phyloP scores from a whole-genome alignment of 2,329 filamentous ascomycete genomes.

The Colletotrichum viniferum region DNA sequence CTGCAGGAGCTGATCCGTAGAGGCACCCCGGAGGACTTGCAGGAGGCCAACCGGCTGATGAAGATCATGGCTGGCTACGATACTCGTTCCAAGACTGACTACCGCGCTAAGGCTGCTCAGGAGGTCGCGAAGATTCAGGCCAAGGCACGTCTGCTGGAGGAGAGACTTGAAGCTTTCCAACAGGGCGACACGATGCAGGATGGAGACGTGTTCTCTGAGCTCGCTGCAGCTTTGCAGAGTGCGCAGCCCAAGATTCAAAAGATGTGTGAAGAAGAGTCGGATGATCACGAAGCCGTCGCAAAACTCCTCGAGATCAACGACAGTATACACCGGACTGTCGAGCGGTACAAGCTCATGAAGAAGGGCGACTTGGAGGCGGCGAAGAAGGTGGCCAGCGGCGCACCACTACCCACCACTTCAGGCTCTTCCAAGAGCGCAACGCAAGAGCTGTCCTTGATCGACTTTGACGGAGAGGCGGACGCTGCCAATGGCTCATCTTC shows the following conservation, averaged over 20 bases:
- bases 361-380: constrained; percentile 89
- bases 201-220: constrained; percentile 76
- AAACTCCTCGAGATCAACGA: constrained; percentile 98
- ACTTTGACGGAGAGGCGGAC: constrained; percentile 75
- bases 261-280: constrained; percentile 99
- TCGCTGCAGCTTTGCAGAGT: constrained; percentile 86
- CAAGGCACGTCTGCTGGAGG: constrained; percentile 90
- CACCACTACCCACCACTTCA: constrained; percentile 43
- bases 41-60: constrained; percentile 97
- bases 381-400: constrained; percentile 82
- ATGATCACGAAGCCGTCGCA: constrained; percentile 93
- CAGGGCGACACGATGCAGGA: constrained; percentile 78
- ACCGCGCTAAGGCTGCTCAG: constrained; percentile 94
- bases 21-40: constrained; percentile 88
- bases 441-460: constrained; percentile 89
- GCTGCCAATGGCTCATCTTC: constrained; percentile 42
- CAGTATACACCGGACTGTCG: constrained; percentile 95
- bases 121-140: constrained; percentile 95
- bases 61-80: constrained; percentile 99
- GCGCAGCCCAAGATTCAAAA: constrained; percentile 99
- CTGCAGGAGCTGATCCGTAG: constrained; percentile 94
- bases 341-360: constrained; percentile 94
- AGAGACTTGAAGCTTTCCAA: constrained; percentile 85
- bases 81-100: constrained; percentile 94
- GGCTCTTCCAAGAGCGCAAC: constrained; percentile 58